A percentile compares a stretch with the other conserved stretches of the same genome.
phyloP scores from a whole-genome alignment of 768 basidiomycete genomes.

The Austroboletus eburneus region DNA sequence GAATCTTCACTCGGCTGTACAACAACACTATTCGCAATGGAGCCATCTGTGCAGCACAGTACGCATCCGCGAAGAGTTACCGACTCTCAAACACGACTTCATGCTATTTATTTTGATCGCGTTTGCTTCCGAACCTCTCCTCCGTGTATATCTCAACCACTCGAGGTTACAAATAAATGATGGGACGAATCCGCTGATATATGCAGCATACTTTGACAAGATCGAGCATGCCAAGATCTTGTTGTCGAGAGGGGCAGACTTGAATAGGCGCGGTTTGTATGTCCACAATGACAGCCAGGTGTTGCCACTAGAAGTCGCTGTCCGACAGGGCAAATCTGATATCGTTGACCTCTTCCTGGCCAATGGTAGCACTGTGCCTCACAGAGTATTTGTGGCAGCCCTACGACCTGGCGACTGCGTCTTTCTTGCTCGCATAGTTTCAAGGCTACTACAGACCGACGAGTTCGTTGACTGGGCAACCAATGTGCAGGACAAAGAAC shows the following conservation, averaged over 20 bases:
- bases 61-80: neutral
- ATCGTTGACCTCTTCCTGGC: conserved; percentile 1
- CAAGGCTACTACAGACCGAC: conserved; percentile 8
- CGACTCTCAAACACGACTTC: neutral
- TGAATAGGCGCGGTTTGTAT: neutral
- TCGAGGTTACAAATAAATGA: neutral
- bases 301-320: conserved; percentile 4
- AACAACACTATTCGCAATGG: conserved; percentile 1
- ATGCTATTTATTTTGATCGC: neutral
- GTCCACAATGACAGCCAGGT: neutral
- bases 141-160: neutral
- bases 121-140: neutral
- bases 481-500: neutral
- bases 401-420: fast-evolving
- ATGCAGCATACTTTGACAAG: neutral
- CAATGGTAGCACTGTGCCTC: neutral
- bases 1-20: neutral
- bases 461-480: conserved; percentile 11
- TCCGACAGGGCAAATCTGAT: neutral
- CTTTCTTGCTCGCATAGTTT: neutral
- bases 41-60: neutral
- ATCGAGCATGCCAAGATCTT: neutral
- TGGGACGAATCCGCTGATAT: conserved; percentile 3
- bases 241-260: neutral
- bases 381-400: neutral